Conservation (phyloP, 2,329 filamentous ascomycete species). For the Rutstroemia sydowiana region DNA sequence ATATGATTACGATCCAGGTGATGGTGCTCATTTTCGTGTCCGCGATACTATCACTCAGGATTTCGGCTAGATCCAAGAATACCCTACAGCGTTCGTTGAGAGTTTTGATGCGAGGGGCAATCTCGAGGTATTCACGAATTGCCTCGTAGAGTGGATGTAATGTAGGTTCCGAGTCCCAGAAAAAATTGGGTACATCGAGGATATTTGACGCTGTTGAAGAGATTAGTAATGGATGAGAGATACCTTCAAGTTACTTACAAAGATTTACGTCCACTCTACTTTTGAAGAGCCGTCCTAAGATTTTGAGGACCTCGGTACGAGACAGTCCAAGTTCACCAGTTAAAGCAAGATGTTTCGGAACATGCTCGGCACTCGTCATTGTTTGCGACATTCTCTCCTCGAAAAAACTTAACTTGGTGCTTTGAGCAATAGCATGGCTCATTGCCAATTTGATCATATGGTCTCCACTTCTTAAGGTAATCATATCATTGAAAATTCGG, state of each 20-base stretch:
- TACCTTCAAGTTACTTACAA: conserved; percentile 53
- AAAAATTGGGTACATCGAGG: conserved; percentile 92
- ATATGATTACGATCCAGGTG: conserved; percentile 95
- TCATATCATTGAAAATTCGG: conserved; percentile 98
- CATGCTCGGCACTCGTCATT: conserved; percentile 86
- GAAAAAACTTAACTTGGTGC: conserved; percentile 92
- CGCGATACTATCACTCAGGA: conserved; percentile 83
- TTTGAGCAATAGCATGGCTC: conserved; percentile 94
- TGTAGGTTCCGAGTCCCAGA: conserved; percentile 96
- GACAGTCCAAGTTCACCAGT: conserved; percentile 90
- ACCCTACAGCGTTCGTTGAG: conserved; percentile 95
- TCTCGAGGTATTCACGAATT: conserved; percentile 94
- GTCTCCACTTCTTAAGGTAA: conserved; percentile 85
- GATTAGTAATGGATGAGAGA: conserved; percentile 15
- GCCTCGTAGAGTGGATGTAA: conserved; percentile 90
- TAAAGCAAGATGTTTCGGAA: conserved; percentile 80
- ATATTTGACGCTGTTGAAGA: conserved; percentile 71
- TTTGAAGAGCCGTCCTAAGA: conserved; percentile 85
- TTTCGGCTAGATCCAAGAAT: conserved; percentile 93
- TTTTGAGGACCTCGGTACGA: conserved; percentile 82
- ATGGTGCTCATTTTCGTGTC: conserved; percentile 94
- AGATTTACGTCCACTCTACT: conserved; percentile 95
- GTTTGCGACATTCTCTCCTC: conserved; percentile 94
- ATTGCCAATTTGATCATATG: conserved; percentile 99
- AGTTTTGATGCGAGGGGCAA: conserved; percentile 90